Percentiles rank a stretch among this genome's conserved stretches.
phyloP scores from a whole-genome alignment of 176 grass and related monocot genomes.

The sorghum (Sorghum bicolor) region DNA sequence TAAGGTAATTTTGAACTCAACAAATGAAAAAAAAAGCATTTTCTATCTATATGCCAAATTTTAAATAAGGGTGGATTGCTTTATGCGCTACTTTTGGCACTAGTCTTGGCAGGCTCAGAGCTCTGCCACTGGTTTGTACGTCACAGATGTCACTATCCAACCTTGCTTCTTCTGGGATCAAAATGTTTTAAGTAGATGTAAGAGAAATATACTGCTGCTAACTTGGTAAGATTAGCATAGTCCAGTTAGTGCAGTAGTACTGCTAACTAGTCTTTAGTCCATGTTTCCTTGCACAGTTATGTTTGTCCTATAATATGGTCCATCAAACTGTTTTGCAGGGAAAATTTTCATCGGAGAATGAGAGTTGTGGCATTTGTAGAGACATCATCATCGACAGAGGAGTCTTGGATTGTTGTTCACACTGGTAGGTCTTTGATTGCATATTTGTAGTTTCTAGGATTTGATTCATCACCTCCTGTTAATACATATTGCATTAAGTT shows the following conservation, averaged over 20 bases:
- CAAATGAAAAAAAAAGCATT: neutral
- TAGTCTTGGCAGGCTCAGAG: neutral
- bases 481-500: slow-evolving; percentile 6
- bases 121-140: neutral
- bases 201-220: neutral
- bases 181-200: neutral
- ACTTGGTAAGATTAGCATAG: neutral
- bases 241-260: neutral
- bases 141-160: neutral
- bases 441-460: slow-evolving; percentile 15
- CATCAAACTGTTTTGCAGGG: slow-evolving; percentile 51
- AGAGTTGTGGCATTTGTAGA: slow-evolving; percentile 82
- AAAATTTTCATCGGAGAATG: slow-evolving; percentile 49
- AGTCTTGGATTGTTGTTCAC: slow-evolving; percentile 72
- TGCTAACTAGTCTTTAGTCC: neutral
- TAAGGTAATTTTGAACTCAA: neutral
- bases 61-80: neutral
- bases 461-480: slow-evolving; percentile 17
- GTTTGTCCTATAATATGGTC: slow-evolving; percentile 15
- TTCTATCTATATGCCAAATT: neutral
- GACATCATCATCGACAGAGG: slow-evolving; percentile 78
- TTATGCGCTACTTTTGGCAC: neutral
- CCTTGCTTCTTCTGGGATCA: neutral
- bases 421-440: slow-evolving; percentile 56
- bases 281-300: neutral